Percentiles rank a stretch among this genome's conserved stretches.
Evolutionary conservation across 75 land plant genomes (phyloP).

Genomic region (Cupressus sempervirens): DNA sequence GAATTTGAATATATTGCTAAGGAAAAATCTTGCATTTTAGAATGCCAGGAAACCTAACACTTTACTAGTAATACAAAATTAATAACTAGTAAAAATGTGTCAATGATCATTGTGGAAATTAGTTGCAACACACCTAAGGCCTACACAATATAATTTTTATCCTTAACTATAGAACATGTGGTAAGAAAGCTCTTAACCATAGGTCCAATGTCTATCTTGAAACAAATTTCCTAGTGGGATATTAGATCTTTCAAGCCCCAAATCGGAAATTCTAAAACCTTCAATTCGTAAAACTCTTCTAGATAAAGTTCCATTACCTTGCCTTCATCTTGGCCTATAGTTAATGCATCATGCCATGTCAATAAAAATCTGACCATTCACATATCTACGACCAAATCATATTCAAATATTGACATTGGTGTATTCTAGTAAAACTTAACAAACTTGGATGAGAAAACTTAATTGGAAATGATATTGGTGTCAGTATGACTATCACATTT

Average conservation of each 20-base stretch:
- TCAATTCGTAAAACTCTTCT: slow-evolving; percentile 37
- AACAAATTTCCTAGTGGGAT: slow-evolving; percentile 26
- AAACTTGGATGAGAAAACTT: neutral
- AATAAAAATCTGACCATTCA: neutral
- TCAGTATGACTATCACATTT: neutral
- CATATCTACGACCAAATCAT: neutral
- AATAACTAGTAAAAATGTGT: neutral
- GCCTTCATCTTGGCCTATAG: slow-evolving; percentile 39
- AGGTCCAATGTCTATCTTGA: slow-evolving; percentile 32
- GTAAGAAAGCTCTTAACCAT: slow-evolving; percentile 21
- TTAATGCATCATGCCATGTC: slow-evolving; percentile 3
- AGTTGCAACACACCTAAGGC: slow-evolving; percentile 26
- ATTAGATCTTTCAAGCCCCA: slow-evolving; percentile 47
- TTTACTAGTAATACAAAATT: neutral
- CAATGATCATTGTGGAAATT: neutral
- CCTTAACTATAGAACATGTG: slow-evolving; percentile 25
- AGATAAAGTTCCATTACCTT: slow-evolving; percentile 31
- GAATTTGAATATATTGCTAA: slow-evolving; percentile 44
- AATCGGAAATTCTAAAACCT: slow-evolving; percentile 27
- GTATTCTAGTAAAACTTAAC: neutral
- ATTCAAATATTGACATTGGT: neutral
- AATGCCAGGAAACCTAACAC: neutral
- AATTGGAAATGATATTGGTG: neutral
- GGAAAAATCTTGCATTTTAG: slow-evolving; percentile 29
- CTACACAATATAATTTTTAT: slow-evolving; percentile 41